A percentile compares a stretch with the other conserved stretches of the same genome.
phyloP scores from a whole-genome alignment of 768 basidiomycete species.

The Dioszegia crocea region DNA sequence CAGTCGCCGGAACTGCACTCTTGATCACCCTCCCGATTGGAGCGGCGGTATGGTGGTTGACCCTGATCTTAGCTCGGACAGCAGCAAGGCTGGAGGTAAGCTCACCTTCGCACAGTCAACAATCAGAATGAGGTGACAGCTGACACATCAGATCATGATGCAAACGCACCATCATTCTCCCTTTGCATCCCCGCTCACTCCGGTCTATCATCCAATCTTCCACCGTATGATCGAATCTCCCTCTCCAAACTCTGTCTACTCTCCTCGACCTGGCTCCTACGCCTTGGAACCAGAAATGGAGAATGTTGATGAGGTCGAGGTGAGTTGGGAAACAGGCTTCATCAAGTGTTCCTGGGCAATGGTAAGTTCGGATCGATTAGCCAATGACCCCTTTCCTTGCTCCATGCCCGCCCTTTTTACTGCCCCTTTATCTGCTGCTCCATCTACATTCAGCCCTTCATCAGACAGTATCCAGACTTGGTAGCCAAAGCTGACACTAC shows the following conservation, averaged over 20 bases:
- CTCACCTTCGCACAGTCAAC: not conserved
- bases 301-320: not conserved
- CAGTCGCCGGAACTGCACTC: conserved; percentile 45
- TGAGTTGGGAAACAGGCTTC: conserved; percentile 45
- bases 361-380: too few species aligned
- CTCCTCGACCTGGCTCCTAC: conserved; percentile 9
- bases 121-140: too few species aligned
- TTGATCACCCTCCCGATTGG: conserved; percentile 48
- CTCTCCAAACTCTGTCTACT: not conserved
- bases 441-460: not conserved
- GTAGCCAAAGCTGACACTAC: not conserved
- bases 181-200: conserved; percentile 9
- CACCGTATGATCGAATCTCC: conserved; percentile 13
- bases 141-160: conserved; percentile 36
- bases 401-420: too few species aligned
- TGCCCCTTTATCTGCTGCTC: too few species aligned
- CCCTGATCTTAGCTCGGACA: conserved; percentile 45
- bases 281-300: not conserved
- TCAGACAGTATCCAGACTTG: not conserved
- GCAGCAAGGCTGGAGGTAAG: conserved; percentile 44
- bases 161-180: conserved; percentile 34
- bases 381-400: too few species aligned
- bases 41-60: conserved; percentile 47
- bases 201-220: conserved; percentile 45
- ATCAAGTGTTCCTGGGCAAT: conserved; percentile 48